Percentiles rank a stretch among this genome's conserved stretches.
These are phyloP conservation scores for Globisporangium lucens DNA, from an alignment of 352 stramenopile species.

Conservation along the genomic window DNA sequence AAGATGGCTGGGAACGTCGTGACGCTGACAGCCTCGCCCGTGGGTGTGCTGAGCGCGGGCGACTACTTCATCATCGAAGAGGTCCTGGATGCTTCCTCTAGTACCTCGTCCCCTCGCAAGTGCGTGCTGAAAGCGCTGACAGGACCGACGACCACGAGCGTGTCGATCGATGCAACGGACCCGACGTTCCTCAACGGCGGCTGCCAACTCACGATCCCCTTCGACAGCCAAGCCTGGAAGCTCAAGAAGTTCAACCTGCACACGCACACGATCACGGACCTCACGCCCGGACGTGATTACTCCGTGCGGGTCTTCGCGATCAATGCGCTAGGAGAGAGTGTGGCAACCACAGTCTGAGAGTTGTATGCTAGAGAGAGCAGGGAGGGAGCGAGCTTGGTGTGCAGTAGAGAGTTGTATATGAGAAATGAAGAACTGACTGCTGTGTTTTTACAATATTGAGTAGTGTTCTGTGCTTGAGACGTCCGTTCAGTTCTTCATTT, in stretches of 20 bases:
- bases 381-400: background rate
- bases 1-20: conserved; percentile 35
- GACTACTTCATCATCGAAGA: conserved; percentile 76
- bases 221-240: conserved; percentile 50
- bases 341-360: conserved; percentile 18
- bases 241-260: conserved; percentile 68
- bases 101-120: conserved; percentile 6
- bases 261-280: conserved; percentile 46
- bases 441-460: background rate
- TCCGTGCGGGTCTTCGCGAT: conserved; percentile 52
- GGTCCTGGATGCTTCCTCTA: conserved; percentile 17
- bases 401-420: background rate
- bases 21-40: conserved; percentile 41
- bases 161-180: conserved; percentile 31
- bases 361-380: background rate
- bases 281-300: conserved; percentile 70
- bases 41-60: conserved; percentile 11
- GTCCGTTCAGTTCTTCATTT: background rate
- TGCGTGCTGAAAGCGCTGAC: conserved; percentile 47
- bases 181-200: conserved; percentile 21
- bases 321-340: conserved; percentile 41
- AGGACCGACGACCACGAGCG: conserved; percentile 14
- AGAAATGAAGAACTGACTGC: background rate
- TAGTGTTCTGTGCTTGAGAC: background rate
- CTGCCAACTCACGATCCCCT: conserved; percentile 45